Conservation (phyloP, 371 early-diverging fungal species). For the Actinomortierella wolfii region DNA sequence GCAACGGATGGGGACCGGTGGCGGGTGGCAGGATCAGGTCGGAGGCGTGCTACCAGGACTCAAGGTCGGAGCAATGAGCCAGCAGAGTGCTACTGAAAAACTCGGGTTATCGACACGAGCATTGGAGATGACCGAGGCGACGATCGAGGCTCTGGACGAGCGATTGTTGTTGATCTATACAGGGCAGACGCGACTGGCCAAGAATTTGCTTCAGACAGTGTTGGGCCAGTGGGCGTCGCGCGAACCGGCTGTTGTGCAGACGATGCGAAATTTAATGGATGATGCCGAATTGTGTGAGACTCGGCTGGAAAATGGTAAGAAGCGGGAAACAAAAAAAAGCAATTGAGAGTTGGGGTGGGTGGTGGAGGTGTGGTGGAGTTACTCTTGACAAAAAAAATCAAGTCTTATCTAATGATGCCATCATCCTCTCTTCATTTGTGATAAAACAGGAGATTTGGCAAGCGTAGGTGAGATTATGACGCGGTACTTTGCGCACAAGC, state of each 20-base stretch:
- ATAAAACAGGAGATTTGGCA: conserved; percentile 10
- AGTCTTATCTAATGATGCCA: too few relatives aligned
- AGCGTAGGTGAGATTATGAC: conserved; percentile 20
- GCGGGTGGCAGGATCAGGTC: conserved; percentile 46
- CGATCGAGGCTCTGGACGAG: conserved; percentile 13
- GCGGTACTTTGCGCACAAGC: conserved; percentile 28
- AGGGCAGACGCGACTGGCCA: conserved; percentile 40
- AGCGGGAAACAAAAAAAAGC: background rate
- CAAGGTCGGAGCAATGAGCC: conserved; percentile 13
- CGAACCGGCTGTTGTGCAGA: conserved; percentile 22
- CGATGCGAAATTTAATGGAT: conserved; percentile 29
- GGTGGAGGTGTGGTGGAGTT: too few relatives aligned
- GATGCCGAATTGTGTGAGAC: conserved; percentile 19
- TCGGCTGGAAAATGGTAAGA: conserved; percentile 20
- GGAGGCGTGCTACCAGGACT: conserved; percentile 39
- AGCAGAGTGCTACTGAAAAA: too few relatives aligned
- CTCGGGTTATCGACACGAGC: conserved; percentile 4
- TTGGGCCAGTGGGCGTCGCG: conserved; percentile 35
- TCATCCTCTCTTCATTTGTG: too few relatives aligned
- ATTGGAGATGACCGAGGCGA: conserved; percentile 16
- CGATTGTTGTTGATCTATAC: conserved; percentile 37
- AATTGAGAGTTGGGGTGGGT: background rate
- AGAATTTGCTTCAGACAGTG: conserved; percentile 35
- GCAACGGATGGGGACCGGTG: conserved; percentile 44
- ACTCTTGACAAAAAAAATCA: background rate